Base-by-base conservation (phyloP, 352 stramenopile species). In the Thalassiosira livingstoniorum region DNA sequence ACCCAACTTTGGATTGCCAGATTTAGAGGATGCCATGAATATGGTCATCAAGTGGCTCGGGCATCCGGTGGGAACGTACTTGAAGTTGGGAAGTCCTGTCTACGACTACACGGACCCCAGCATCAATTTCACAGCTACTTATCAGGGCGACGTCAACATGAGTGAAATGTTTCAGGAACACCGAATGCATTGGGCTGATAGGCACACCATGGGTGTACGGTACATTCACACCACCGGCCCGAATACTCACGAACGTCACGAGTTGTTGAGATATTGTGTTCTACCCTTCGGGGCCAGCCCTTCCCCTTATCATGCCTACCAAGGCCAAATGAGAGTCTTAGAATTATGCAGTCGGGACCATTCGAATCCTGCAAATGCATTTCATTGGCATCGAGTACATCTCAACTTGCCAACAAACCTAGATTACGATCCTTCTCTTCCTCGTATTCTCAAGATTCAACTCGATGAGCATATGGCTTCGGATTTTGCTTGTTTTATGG, bases 121-220 rank as follows among this genome's bases (percentile, higher is more conserved):
- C 2, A 34, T n/a, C 4, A 37, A 7, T 3, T 82, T 74, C n/a
- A 70, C 78, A 60, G 68, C 65, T 53, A 32, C 35, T 51, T 68
- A 37, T 32, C 62, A 74, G 47, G 31, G 32, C 47, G 83, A 91
- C 43, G 70, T 67, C 29, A 80, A 91, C 62, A 51, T 82, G 63
- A 80, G 82, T 60, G 66, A 89, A 60, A 78, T 79, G 68, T 91
- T 91, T 68, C 34, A 84, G 2, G 90, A 90, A 53, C 87, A 85
- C 57, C 21, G 39, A 1, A 47, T 89, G 2, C 66, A 90, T 65
- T 10, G 61, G 13, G 11, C 18, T 0, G 23, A 87, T 2, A 15
- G 55, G 23, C 32, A 51, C 53, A 72, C 65, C 11, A 55, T 27
- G 27, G 81, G 77, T 27, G 53, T 91, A 23, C 2, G 73, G 4